phyloP scores from a whole-genome alignment of 2,329 filamentous ascomycete genomes.

The Pezicula rhizophila region DNA sequence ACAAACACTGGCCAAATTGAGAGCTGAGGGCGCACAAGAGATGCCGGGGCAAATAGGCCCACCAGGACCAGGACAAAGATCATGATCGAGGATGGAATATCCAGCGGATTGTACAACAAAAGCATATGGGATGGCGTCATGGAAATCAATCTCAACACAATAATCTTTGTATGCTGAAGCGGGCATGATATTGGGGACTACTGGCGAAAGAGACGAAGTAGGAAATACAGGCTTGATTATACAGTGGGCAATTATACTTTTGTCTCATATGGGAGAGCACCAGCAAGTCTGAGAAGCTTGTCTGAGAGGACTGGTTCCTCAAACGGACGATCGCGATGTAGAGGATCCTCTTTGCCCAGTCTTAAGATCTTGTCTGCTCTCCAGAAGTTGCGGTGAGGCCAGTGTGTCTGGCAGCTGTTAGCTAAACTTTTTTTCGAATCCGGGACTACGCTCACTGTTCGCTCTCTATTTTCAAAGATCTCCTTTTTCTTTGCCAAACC shows the following conservation, averaged over 20 bases:
- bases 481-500: slow-evolving; percentile 4
- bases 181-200: too few species aligned
- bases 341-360: slow-evolving; percentile 11
- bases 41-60: slow-evolving; percentile 10
- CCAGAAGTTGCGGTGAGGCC: slow-evolving; percentile 13
- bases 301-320: slow-evolving; percentile 9
- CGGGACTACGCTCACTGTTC: background rate
- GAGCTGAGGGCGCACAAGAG: slow-evolving; percentile 64
- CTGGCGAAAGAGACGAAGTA: background rate
- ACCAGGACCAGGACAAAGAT: slow-evolving; percentile 5
- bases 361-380: slow-evolving; percentile 8
- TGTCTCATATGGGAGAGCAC: slow-evolving; percentile 7
- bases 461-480: slow-evolving; percentile 5
- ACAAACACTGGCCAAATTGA: slow-evolving; percentile 68
- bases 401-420: slow-evolving; percentile 5
- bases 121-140: background rate
- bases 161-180: background rate
- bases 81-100: slow-evolving; percentile 1
- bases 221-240: background rate
- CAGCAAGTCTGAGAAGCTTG: slow-evolving; percentile 9
- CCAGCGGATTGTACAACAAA: background rate
- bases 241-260: background rate
- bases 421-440: background rate
- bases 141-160: background rate
- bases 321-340: slow-evolving; percentile 10